Evolutionary conservation across 768 basidiomycete genomes (phyloP).

Genomic region (Dentipellis fragilis): DNA sequence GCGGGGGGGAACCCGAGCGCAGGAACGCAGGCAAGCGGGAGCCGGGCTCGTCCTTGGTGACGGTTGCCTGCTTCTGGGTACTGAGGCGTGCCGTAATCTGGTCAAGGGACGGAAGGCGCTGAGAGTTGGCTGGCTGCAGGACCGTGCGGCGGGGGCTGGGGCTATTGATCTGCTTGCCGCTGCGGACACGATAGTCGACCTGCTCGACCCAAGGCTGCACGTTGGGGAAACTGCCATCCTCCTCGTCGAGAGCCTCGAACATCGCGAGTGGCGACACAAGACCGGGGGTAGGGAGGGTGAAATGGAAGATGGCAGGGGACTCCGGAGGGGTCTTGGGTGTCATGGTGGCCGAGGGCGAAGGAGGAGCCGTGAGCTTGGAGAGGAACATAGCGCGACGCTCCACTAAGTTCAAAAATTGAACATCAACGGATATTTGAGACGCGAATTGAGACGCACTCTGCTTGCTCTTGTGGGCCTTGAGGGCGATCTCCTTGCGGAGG

Average conservation of each 20-base stretch:
- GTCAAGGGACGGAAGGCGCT: slow-evolving; percentile 56
- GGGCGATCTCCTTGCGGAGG: slow-evolving; percentile 65
- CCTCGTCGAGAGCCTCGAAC: slow-evolving; percentile 35
- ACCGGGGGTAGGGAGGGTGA: slow-evolving; percentile 58
- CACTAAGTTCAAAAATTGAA: slow-evolving; percentile 27
- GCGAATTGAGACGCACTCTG: slow-evolving; percentile 41
- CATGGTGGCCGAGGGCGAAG: slow-evolving; percentile 45
- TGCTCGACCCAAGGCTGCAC: slow-evolving; percentile 52
- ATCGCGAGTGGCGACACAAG: slow-evolving; percentile 52
- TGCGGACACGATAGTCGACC: slow-evolving; percentile 41
- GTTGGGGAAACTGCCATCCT: slow-evolving; percentile 10
- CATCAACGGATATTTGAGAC: neutral
- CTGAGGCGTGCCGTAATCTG: slow-evolving; percentile 62
- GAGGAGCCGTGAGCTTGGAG: slow-evolving; percentile 60
- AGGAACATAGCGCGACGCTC: slow-evolving; percentile 70
- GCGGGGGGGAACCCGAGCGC: slow-evolving; percentile 2
- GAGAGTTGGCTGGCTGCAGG: slow-evolving; percentile 9
- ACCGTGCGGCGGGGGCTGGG: slow-evolving; percentile 18
- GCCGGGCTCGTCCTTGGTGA: slow-evolving; percentile 15
- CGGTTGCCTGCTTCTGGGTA: slow-evolving; percentile 24
- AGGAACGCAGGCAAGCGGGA: slow-evolving; percentile 25
- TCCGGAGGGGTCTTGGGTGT: slow-evolving; percentile 60
- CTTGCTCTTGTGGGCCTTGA: slow-evolving; percentile 64
- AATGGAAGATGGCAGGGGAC: slow-evolving; percentile 61
- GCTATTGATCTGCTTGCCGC: slow-evolving; percentile 5